phyloP scores from a whole-genome alignment of 2,329 filamentous ascomycete genomes.

The Penicillium freii region DNA sequence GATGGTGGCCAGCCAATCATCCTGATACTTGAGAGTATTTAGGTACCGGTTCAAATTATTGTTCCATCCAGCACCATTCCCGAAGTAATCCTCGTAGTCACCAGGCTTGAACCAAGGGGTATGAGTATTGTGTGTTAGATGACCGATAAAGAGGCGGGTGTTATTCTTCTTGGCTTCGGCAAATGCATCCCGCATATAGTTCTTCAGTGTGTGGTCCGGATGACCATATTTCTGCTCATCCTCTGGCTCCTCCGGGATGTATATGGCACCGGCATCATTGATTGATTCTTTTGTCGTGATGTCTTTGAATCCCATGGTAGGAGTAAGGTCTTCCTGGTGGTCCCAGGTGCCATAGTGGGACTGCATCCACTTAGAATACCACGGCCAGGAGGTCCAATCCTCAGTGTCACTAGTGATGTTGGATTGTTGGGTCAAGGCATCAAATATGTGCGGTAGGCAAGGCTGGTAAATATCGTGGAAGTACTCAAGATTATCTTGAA shows the following conservation, averaged over 20 bases:
- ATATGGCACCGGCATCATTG: conserved; percentile 18
- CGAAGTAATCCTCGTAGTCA: conserved; percentile 23
- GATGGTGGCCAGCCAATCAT: conserved; percentile 29
- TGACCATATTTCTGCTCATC: conserved; percentile 27
- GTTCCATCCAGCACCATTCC: conserved; percentile 12
- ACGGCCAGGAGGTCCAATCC: conserved; percentile 28
- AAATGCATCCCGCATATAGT: conserved; percentile 29
- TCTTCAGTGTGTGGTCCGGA: conserved; percentile 23
- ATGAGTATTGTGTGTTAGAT: conserved; percentile 31
- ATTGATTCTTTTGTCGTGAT: conserved; percentile 21
- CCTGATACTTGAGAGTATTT: conserved; percentile 29
- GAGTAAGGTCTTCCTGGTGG: conserved; percentile 27
- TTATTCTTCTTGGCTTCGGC: conserved; percentile 26
- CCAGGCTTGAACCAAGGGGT: conserved; percentile 28
- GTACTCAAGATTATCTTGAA: conserved; percentile 44
- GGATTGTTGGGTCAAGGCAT: conserved; percentile 19
- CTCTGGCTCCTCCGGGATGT: conserved; percentile 20
- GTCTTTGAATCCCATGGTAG: conserved; percentile 25
- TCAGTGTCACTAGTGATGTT: conserved; percentile 17
- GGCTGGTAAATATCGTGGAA: conserved; percentile 45
- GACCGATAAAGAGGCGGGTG: conserved; percentile 29
- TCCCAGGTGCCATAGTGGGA: conserved; percentile 31
- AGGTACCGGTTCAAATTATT: conserved; percentile 28
- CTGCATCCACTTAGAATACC: conserved; percentile 31
- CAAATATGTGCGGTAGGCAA: conserved; percentile 40